phyloP scores from a whole-genome alignment of 495 filamentous ascomycete species.

The Annulohypoxylon moriforme region DNA sequence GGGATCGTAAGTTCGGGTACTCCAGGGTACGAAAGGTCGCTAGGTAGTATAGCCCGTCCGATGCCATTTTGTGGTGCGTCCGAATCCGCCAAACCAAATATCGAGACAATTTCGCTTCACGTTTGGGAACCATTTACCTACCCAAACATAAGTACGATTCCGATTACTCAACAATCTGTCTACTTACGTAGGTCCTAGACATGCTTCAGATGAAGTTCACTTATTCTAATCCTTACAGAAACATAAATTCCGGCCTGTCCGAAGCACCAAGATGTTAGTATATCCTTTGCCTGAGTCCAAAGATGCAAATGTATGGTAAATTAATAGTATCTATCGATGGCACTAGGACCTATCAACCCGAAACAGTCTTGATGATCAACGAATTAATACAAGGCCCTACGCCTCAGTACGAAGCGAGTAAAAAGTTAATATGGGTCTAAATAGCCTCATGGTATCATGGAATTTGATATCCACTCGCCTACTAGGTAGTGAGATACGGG shows the following conservation, averaged over 20 bases:
- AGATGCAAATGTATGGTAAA: constrained; percentile 2
- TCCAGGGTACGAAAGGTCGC: not conserved
- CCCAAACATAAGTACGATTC: not conserved
- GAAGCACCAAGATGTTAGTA: not conserved
- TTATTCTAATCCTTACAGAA: not conserved
- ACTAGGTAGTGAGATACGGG: not conserved
- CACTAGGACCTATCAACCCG: not conserved
- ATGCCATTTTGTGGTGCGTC: not conserved
- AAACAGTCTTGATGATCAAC: not conserved
- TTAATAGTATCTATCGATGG: not conserved
- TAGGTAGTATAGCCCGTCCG: not conserved
- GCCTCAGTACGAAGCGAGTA: not conserved
- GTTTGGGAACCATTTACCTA: not conserved
- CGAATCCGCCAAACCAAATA: not conserved
- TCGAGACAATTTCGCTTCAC: not conserved
- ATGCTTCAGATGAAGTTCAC: not conserved
- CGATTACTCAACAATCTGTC: not conserved
- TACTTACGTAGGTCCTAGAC: not conserved
- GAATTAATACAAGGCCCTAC: not conserved
- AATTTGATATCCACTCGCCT: not conserved
- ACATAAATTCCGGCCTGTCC: not conserved
- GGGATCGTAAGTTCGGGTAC: not conserved
- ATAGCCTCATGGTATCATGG: not conserved
- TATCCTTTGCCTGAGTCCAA: not conserved
- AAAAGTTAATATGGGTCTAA: not conserved